Base-by-base conservation (phyloP, 2,329 filamentous ascomycete genomes). In the Cordyceps cateniannulata region DNA sequence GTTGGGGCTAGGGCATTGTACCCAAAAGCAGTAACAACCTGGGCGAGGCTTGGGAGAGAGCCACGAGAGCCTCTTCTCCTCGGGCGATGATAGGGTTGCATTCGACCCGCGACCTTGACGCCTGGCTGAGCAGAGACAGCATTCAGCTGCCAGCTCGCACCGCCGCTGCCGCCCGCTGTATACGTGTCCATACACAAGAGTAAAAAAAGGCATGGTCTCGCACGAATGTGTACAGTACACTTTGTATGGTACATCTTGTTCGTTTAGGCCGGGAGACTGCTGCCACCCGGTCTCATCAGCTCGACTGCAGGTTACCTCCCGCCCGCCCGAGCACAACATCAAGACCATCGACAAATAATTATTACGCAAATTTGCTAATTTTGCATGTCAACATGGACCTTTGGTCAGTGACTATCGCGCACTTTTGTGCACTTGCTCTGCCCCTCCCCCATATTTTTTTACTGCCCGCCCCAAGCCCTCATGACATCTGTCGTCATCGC, bases 401-500 rank as follows among this genome's bases (percentile, higher is more conserved):
- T 35, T 22, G 18, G 32, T 42, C 16, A 22, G 29, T 44, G 6
- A 27, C 32, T 32, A 16, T 24, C 7, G 14, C n/a, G 45, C 55
- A 47, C 40, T 59, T 59, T 45, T 59, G 56, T 51, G 48, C 40
- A 47, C 40, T 8, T 42, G 32, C 38, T 14, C 3, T 32, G 48
- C 47, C 48, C 48, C 57, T 24, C 35, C 48, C 38, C 48, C 47
- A 44, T 51, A 47, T 52, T 59, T 49, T 47, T 25, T 9, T 45
- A 3, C 48, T 8, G 38, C 38, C 40, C 56, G n/a, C 32, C 32
- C 32, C 32, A 7, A 35, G 52, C 48, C 57, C 57, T 52, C 57
- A 52, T 59, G 57, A 59, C 57, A 9, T 45, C 47, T 59, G 57
- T 59, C 57, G 57, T 59, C 57, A 59, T 59, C 49, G 49, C 57